These are phyloP conservation scores for Scheffersomyces cryptocercus DNA, from an alignment of 1,139 yeast genomes.

Conservation along the genomic window DNA sequence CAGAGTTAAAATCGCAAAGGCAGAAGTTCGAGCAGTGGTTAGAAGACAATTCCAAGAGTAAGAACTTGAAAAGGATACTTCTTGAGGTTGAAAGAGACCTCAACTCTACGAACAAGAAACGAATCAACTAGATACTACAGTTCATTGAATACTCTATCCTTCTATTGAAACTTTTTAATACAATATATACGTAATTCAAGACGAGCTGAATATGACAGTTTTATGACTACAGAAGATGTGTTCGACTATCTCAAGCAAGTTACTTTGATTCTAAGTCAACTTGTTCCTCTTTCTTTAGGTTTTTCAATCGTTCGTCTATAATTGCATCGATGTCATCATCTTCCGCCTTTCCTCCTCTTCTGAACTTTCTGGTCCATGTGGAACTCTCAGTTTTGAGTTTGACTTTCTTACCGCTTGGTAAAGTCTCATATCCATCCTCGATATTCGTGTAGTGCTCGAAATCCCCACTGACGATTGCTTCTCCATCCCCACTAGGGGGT, in stretches of 20 bases:
- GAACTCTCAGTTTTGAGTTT: conserved; percentile 34
- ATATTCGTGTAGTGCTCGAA: conserved; percentile 15
- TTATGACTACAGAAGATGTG: too few relatives aligned
- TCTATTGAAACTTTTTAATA: not conserved
- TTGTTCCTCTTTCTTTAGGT: conserved; percentile 15
- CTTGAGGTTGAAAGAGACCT: conserved; percentile 23
- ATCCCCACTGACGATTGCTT: conserved; percentile 29
- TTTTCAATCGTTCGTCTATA: conserved; percentile 52
- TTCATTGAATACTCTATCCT: too few relatives aligned
- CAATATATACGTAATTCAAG: not conserved
- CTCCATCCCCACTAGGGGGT: conserved; percentile 53
- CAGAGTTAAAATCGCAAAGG: conserved; percentile 38
- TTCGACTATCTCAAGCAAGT: not conserved
- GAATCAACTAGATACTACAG: conserved; percentile 1
- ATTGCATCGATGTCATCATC: conserved; percentile 63
- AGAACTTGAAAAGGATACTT: conserved; percentile 18
- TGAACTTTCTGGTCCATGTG: conserved; percentile 15
- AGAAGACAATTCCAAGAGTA: conserved; percentile 20
- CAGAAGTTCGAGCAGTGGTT: conserved; percentile 47
- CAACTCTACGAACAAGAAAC: conserved; percentile 14
- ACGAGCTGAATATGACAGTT: not conserved
- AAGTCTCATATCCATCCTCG: conserved; percentile 50
- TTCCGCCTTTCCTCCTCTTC: conserved; percentile 17
- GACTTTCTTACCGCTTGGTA: conserved; percentile 71
- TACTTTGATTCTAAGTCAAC: conserved; percentile 1